Conservation (phyloP, 768 basidiomycete genomes). For the Trametes gibbosa region DNA sequence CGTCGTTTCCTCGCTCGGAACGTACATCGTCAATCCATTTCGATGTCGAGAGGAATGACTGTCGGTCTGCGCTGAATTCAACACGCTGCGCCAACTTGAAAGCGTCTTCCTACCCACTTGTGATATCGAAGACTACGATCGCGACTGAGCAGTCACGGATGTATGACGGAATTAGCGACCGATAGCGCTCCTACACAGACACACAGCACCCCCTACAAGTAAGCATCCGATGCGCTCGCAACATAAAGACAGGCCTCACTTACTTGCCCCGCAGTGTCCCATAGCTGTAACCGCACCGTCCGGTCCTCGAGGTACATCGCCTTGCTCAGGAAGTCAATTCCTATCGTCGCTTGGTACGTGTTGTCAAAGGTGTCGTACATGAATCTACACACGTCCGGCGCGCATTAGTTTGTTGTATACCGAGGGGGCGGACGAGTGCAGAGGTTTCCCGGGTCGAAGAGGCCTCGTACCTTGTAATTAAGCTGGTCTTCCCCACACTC, state of each 20-base stretch:
- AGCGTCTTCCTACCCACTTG: slow-evolving; percentile 59
- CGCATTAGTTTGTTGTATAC: neutral
- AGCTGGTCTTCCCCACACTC: slow-evolving; percentile 97
- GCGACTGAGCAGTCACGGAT: slow-evolving; percentile 99
- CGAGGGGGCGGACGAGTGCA: neutral
- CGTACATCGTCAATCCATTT: slow-evolving; percentile 99
- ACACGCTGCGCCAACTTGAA: neutral
- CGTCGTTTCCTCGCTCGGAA: slow-evolving; percentile 95
- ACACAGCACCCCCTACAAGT: neutral
- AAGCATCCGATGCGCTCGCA: neutral
- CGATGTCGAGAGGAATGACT: slow-evolving; percentile 96
- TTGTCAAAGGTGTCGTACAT: slow-evolving; percentile 99
- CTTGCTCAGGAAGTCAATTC: slow-evolving; percentile 99
- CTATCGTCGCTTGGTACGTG: slow-evolving; percentile 96
- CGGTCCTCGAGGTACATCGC: slow-evolving; percentile 99
- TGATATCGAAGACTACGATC: slow-evolving; percentile 98
- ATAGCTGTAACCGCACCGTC: slow-evolving; percentile 94
- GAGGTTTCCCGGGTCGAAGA: neutral
- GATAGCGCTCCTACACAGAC: slow-evolving; percentile 80
- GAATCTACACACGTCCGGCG: slow-evolving; percentile 61
- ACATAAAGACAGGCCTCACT: slow-evolving; percentile 16
- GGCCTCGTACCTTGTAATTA: slow-evolving; percentile 83
- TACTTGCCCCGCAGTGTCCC: slow-evolving; percentile 98
- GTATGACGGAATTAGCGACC: slow-evolving; percentile 96
- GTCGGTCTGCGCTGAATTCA: slow-evolving; percentile 59